Evolutionary conservation across 1,284 basidiomycete species (phyloP).

Genomic region (Marasmius sp.): DNA sequence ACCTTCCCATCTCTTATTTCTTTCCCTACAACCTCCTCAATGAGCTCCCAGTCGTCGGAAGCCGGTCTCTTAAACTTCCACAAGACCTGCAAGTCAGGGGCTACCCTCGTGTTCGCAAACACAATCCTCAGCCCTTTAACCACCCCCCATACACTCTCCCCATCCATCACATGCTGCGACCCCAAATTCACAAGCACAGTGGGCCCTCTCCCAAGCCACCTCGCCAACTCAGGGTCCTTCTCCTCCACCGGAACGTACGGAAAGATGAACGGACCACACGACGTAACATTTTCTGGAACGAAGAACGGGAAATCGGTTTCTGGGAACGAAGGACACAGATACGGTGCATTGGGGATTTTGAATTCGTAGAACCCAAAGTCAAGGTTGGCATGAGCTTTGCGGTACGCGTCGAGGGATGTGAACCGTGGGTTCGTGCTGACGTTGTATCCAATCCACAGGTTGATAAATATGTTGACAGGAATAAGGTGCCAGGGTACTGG

Average conservation of each 20-base stretch:
- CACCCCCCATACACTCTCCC: background rate
- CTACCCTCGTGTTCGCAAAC: background rate
- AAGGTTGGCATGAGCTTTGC: background rate
- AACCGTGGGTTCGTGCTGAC: background rate
- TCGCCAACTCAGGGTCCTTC: background rate
- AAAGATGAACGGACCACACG: slow-evolving; percentile 10
- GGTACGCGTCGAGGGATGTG: background rate
- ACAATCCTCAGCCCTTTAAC: slow-evolving; percentile 5
- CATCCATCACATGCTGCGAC: slow-evolving; percentile 6
- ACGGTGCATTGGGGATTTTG: background rate
- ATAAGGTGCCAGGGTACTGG: slow-evolving; percentile 8
- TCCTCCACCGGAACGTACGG: slow-evolving; percentile 2
- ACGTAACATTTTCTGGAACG: background rate
- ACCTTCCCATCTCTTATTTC: background rate
- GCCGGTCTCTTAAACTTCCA: slow-evolving; percentile 10
- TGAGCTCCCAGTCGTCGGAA: background rate
- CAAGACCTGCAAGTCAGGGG: slow-evolving; percentile 8
- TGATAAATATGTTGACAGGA: slow-evolving; percentile 8
- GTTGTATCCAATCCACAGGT: background rate
- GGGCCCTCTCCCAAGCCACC: slow-evolving; percentile 4
- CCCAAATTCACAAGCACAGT: slow-evolving; percentile 14
- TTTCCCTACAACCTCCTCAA: background rate
- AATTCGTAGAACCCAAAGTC: background rate
- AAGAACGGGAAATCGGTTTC: slow-evolving; percentile 7
- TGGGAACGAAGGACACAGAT: slow-evolving; percentile 6